Conservation (phyloP, 2,329 filamentous ascomycete genomes). For the Cladosporium sp. region DNA sequence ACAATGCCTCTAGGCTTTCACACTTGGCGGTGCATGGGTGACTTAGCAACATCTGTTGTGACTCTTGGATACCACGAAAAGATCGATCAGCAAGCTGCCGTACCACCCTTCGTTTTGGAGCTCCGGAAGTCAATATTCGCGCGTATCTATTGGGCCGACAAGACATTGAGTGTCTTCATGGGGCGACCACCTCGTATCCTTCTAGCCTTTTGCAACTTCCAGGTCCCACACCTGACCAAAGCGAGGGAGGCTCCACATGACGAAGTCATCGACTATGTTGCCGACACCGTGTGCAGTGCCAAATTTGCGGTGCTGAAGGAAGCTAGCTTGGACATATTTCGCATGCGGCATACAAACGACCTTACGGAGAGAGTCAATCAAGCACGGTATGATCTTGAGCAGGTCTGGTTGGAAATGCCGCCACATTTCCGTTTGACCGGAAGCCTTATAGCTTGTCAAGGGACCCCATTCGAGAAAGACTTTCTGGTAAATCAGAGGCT, state of each 20-base stretch:
- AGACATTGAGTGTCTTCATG: constrained; percentile 45
- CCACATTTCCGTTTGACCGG: constrained; percentile 15
- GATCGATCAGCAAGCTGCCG: constrained; percentile 22
- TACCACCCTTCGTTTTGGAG: constrained; percentile 36
- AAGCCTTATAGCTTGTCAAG: not conserved
- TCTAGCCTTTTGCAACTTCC: constrained; percentile 37
- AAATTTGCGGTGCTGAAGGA: constrained; percentile 30
- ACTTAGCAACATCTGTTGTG: constrained; percentile 42
- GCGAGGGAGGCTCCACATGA: not conserved
- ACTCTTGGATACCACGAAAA: constrained; percentile 45
- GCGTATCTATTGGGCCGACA: constrained; percentile 41
- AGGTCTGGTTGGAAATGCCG: constrained; percentile 25
- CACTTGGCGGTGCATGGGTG: constrained; percentile 43
- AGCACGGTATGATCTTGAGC: constrained; percentile 10
- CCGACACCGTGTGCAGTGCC: constrained; percentile 28
- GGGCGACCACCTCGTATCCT: constrained; percentile 44
- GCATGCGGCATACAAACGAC: constrained; percentile 15
- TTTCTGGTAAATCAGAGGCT: constrained; percentile 29
- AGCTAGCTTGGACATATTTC: constrained; percentile 28
- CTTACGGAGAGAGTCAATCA: not conserved
- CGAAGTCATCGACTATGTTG: constrained; percentile 19
- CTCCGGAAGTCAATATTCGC: constrained; percentile 38
- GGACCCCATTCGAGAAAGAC: constrained; percentile 23
- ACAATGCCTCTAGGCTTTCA: constrained; percentile 34
- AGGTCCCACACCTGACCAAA: constrained; percentile 9